phyloP scores from a whole-genome alignment of 2,329 filamentous ascomycete genomes.

The Diaporthe batatas region DNA sequence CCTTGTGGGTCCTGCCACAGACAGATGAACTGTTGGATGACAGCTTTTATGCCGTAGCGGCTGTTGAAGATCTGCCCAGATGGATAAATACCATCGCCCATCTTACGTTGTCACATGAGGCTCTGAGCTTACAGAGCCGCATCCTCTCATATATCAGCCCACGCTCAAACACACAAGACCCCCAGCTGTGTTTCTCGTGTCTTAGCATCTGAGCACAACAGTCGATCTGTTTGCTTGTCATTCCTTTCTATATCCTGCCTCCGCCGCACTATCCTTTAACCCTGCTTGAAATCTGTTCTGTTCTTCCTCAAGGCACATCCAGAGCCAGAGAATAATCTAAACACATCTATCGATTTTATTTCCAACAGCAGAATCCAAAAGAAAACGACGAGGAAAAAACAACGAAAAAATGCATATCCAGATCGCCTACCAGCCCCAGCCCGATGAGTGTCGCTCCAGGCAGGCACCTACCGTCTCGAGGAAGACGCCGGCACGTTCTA shows the following conservation, averaged over 20 bases:
- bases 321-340: constrained; percentile 12
- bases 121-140: constrained; percentile 20
- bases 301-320: constrained; percentile 3
- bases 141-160: constrained; percentile 33
- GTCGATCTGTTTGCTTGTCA: constrained; percentile 23
- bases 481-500: constrained; percentile 24
- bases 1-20: constrained; percentile 33
- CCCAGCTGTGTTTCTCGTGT: neutral
- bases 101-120: constrained; percentile 34
- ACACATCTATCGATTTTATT: neutral
- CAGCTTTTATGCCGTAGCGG: constrained; percentile 27
- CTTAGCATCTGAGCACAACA: constrained; percentile 19
- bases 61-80: constrained; percentile 28
- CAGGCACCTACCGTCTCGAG: constrained; percentile 12
- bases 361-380: too few relatives aligned
- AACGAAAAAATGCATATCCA: constrained; percentile 11
- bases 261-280: neutral
- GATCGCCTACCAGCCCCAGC: constrained; percentile 19
- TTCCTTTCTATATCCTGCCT: constrained; percentile 12
- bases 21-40: constrained; percentile 34
- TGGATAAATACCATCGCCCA: constrained; percentile 26
- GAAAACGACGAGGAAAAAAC: too few relatives aligned
- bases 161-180: neutral
- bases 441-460: constrained; percentile 26
- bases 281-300: neutral